phyloP scores from a whole-genome alignment of 2,329 filamentous ascomycete species.

The Teratosphaeria zuluensis region DNA sequence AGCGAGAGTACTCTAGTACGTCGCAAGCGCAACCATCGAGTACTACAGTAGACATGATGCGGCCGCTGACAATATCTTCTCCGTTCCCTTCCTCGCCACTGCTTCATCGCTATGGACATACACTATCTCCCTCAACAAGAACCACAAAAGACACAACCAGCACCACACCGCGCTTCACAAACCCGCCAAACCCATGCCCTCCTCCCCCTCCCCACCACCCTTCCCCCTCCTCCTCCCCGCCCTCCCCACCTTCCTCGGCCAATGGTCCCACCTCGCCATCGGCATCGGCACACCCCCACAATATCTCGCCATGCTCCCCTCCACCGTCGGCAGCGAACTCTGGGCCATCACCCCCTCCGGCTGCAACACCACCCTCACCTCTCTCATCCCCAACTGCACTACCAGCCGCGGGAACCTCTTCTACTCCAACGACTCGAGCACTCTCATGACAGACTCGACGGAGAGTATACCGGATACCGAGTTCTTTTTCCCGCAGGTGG shows the following conservation, averaged over 20 bases:
- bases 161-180: too few relatives aligned
- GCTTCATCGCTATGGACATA: too few relatives aligned
- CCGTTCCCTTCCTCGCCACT: background rate
- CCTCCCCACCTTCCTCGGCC: background rate
- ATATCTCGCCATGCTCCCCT: constrained; percentile 12
- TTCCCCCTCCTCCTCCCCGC: background rate
- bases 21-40: background rate
- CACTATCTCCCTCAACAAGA: too few relatives aligned
- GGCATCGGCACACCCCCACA: constrained; percentile 18
- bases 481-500: too few relatives aligned
- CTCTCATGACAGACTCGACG: too few relatives aligned
- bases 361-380: constrained; percentile 19
- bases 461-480: too few relatives aligned
- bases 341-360: constrained; percentile 27
- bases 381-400: background rate
- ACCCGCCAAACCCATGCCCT: background rate
- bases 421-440: too few relatives aligned
- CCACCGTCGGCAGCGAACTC: constrained; percentile 25
- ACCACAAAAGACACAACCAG: too few relatives aligned
- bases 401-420: too few relatives aligned
- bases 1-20: background rate
- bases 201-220: background rate
- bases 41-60: background rate
- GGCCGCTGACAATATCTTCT: background rate
- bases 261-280: constrained; percentile 1